phyloP scores from a whole-genome alignment of 139 green algal genomes.

The Raphidocelis subcapitata region DNA sequence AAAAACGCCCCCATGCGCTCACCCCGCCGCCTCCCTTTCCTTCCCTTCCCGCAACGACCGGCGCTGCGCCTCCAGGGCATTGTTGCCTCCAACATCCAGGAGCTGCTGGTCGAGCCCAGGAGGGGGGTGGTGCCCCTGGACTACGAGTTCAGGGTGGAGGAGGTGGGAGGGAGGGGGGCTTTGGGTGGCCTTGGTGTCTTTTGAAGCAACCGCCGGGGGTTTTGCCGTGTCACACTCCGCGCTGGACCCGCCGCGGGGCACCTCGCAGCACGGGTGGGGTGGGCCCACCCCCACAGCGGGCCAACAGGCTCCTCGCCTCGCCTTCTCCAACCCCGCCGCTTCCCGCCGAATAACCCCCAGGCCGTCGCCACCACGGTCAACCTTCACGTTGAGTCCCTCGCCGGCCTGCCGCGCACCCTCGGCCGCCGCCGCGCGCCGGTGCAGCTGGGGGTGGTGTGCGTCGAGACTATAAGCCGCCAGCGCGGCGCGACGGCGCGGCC shows the following conservation, averaged over 20 bases:
- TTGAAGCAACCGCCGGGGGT: too few relatives aligned
- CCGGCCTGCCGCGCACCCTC: slow-evolving; percentile 7
- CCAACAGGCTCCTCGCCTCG: too few relatives aligned
- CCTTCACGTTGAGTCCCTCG: slow-evolving; percentile 37
- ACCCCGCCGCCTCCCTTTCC: too few relatives aligned
- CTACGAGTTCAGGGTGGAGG: slow-evolving; percentile 32
- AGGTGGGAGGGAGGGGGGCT: slow-evolving; percentile 17
- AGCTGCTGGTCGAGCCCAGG: slow-evolving; percentile 37
- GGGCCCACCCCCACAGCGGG: too few relatives aligned
- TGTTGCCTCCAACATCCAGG: slow-evolving; percentile 8
- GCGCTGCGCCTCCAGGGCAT: neutral
- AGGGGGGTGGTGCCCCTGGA: slow-evolving; percentile 37
- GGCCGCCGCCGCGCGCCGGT: too few relatives aligned
- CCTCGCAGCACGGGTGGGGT: too few relatives aligned
- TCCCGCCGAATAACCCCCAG: too few relatives aligned
- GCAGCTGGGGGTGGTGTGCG: neutral
- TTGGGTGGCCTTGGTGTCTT: neutral
- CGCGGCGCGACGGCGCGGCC: neutral
- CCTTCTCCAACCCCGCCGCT: too few relatives aligned
- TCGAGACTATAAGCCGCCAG: neutral
- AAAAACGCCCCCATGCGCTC: too few relatives aligned
- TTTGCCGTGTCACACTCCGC: too few relatives aligned
- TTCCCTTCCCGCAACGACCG: too few relatives aligned
- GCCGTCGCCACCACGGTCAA: slow-evolving; percentile 45
- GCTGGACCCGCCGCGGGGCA: too few relatives aligned